Evolutionary conservation across 345 rosid genomes (phyloP), one percentile per base, ranked within the genome.

Genomic region (Turritis glabra): DNA sequence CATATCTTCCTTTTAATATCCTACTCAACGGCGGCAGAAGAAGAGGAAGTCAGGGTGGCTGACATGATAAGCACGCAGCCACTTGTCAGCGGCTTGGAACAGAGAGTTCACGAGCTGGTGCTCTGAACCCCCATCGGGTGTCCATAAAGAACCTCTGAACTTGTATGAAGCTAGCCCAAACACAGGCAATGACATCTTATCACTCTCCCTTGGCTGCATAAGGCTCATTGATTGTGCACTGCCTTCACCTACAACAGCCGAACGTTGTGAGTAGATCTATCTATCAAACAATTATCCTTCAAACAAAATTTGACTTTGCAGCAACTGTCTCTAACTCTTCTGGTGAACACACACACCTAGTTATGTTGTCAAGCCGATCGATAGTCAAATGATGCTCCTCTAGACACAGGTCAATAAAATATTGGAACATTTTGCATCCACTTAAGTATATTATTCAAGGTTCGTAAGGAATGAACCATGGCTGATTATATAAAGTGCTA

Each of bases 131-230:
- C 83, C 91, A 21, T 55, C 81, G 1, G 80, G 85, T 37, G 85
- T 88, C 95, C 98, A 87, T 64, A 92, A 66, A 10, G 96, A 84
- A 19, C 86, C 89, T 82, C 83, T 82, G 60, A 87, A 84, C 83
- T 89, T 92, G 72, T 88, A 87, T 17, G 91, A 84, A 18, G 93
- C 95, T 33, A 92, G 90, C 63, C 93, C 96, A 52, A 86, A 85
- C 17, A 83, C 84, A 23, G 85, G 87, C 74, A 92, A 74, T 37
- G 79, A 50, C 59, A 87, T 79, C 79, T 69, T 84, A 21, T 83
- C 82, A 29, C 44, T 78, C 73, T 73, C 57, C 43, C 33, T 70
- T 57, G 44, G 32, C n/a, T n/a, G n/a, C n/a, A n/a, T n/a, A n/a
- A n/a, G n/a, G n/a, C n/a, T n/a, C n/a, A n/a, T n/a, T n/a, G n/a